Percentiles rank a stretch among this genome's conserved stretches.
Evolutionary conservation across 192 early-diverging fungal genomes (phyloP).

Genomic region (Pilaira anomala): DNA sequence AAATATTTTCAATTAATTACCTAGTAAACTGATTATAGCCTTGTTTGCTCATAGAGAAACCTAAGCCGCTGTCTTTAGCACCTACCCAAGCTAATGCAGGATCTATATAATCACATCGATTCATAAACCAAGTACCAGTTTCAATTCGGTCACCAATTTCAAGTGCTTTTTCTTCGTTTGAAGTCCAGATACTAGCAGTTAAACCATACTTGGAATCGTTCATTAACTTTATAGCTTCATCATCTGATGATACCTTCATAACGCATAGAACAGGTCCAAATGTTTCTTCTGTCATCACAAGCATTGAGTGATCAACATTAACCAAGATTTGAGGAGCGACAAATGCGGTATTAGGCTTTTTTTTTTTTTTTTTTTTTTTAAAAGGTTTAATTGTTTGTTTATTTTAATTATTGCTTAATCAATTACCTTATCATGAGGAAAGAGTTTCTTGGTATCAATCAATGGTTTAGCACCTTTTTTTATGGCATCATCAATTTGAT

Average conservation of each 20-base stretch:
- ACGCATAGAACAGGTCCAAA: constrained; percentile 83
- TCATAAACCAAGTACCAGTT: constrained; percentile 81
- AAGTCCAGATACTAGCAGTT: constrained; percentile 80
- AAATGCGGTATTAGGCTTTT: constrained; percentile 54
- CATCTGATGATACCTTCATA: constrained; percentile 67
- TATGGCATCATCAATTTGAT: constrained; percentile 67
- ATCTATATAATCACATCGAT: constrained; percentile 81
- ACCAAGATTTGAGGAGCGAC: constrained; percentile 75
- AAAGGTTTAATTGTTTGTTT: background rate
- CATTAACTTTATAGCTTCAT: constrained; percentile 74
- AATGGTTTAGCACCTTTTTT: constrained; percentile 64
- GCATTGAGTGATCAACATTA: constrained; percentile 72
- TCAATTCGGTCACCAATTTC: constrained; percentile 63
- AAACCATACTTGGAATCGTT: constrained; percentile 80
- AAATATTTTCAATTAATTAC: constrained; percentile 5
- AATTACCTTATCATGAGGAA: constrained; percentile 52
- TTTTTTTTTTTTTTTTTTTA: background rate
- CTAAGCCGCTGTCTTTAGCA: constrained; percentile 70
- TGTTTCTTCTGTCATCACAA: constrained; percentile 77
- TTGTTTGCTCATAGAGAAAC: constrained; percentile 63
- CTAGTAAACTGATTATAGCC: constrained; percentile 73
- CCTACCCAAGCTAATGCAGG: constrained; percentile 80
- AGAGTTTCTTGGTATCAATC: constrained; percentile 51
- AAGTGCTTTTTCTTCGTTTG: constrained; percentile 54
- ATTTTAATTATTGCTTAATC: background rate